phyloP scores from a whole-genome alignment of 1,284 basidiomycete species.

The Volvariella surrecta region DNA sequence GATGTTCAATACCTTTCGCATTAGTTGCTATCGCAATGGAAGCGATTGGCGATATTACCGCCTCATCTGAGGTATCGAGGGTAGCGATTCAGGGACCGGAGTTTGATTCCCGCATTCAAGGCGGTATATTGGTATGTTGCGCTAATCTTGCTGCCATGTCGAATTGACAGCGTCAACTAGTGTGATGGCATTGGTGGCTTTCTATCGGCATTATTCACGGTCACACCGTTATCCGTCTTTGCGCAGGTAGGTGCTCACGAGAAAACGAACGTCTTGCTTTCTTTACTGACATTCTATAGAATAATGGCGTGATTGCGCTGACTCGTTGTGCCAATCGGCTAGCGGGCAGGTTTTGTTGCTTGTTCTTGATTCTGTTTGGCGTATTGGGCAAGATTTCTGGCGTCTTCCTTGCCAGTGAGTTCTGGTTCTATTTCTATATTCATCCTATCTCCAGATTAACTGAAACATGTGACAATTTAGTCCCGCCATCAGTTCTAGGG shows the following conservation, averaged over 20 bases:
- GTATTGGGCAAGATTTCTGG: slow-evolving; percentile 76
- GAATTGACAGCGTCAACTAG: slow-evolving; percentile 20
- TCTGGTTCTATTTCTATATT: too few relatives aligned
- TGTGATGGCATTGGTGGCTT: slow-evolving; percentile 71
- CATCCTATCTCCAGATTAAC: background rate
- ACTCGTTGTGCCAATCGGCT: slow-evolving; percentile 70
- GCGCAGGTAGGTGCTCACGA: slow-evolving; percentile 42
- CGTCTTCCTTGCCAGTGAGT: slow-evolving; percentile 55
- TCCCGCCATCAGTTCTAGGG: slow-evolving; percentile 77
- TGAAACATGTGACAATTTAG: background rate
- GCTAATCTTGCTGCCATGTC: background rate
- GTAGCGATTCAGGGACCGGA: slow-evolving; percentile 59
- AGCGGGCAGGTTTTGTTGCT: slow-evolving; percentile 68
- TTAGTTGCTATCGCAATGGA: slow-evolving; percentile 72
- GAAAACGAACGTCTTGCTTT: background rate
- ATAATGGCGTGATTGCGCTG: slow-evolving; percentile 75
- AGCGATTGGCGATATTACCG: slow-evolving; percentile 83
- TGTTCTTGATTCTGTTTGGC: slow-evolving; percentile 66
- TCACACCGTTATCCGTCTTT: slow-evolving; percentile 74
- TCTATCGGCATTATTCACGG: slow-evolving; percentile 72
- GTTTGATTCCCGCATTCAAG: slow-evolving; percentile 77
- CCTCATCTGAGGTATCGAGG: slow-evolving; percentile 74
- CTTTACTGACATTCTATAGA: slow-evolving; percentile 28
- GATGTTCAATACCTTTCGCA: background rate
- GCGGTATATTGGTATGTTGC: slow-evolving; percentile 63